Conservation (phyloP, 1,139 yeast genomes). For the Nakaseomyces sp. region DNA sequence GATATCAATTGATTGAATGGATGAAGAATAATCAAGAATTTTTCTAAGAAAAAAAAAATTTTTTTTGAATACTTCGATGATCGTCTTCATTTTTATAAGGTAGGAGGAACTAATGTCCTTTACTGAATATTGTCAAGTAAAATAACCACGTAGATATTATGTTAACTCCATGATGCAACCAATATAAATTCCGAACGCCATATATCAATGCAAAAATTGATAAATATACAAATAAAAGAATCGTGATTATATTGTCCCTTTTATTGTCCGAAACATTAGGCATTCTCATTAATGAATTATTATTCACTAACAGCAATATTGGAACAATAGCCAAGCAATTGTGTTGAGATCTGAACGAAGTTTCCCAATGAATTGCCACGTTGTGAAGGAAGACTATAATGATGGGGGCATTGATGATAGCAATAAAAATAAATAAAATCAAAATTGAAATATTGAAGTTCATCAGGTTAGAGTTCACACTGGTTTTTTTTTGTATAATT, state of each 20-base stretch:
- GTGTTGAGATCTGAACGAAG: conserved; percentile 72
- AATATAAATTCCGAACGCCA: conserved; percentile 61
- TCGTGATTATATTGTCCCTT: conserved; percentile 29
- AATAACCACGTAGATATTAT: conserved; percentile 43
- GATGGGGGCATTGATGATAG: conserved; percentile 63
- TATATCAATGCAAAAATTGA: conserved; percentile 49
- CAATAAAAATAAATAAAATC: conserved; percentile 54
- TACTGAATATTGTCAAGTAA: conserved; percentile 8
- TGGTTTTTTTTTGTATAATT: conserved; percentile 5
- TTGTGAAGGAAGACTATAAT: conserved; percentile 64
- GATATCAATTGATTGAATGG: too few species aligned
- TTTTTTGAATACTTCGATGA: too few species aligned
- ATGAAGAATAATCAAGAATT: too few species aligned
- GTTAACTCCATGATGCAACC: conserved; percentile 62
- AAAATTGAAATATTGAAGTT: conserved; percentile 50
- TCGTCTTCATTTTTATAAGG: neutral
- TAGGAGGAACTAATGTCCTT: neutral
- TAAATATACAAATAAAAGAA: conserved; percentile 37
- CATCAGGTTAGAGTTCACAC: conserved; percentile 23
- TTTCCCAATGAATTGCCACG: conserved; percentile 57
- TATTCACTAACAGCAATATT: conserved; percentile 43
- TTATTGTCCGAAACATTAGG: conserved; percentile 22
- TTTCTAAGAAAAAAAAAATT: too few species aligned
- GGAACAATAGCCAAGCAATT: conserved; percentile 61
- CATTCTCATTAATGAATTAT: conserved; percentile 31